Conservation (phyloP, 1,284 basidiomycete species). For the Melampsora americana region DNA sequence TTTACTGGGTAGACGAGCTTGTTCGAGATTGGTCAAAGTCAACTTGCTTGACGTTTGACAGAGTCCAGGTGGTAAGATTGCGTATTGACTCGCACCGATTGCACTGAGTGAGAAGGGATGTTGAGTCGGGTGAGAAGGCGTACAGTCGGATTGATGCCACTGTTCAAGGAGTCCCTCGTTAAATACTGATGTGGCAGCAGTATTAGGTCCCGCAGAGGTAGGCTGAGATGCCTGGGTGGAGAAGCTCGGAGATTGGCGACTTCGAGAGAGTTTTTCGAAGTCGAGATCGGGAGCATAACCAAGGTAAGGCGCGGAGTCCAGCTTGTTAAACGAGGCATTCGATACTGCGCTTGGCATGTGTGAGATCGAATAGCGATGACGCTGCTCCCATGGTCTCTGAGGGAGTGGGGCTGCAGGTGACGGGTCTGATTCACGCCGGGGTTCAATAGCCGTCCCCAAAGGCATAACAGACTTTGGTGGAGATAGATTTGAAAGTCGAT, state of each 20-base stretch:
- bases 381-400: conserved; percentile 35
- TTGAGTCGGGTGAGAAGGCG: neutral
- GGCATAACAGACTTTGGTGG: neutral
- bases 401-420: conserved; percentile 29
- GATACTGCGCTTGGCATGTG: neutral
- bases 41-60: conserved; percentile 3
- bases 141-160: neutral
- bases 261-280: neutral
- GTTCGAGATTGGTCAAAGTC: neutral
- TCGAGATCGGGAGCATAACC: neutral
- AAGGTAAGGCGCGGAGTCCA: neutral
- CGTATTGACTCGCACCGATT: neutral
- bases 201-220: conserved; percentile 15
- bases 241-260: conserved; percentile 20
- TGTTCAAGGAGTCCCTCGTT: conserved; percentile 3
- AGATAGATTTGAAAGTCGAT: neutral
- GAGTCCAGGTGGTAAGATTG: neutral
- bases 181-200: conserved; percentile 18
- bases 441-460: neutral
- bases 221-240: conserved; percentile 27
- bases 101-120: neutral
- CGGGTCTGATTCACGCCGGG: conserved; percentile 34
- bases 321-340: neutral
- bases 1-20: neutral
- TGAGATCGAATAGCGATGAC: conserved; percentile 23